Conservation (phyloP, 2,329 filamentous ascomycete genomes). For the Lecanicillium sp. region DNA sequence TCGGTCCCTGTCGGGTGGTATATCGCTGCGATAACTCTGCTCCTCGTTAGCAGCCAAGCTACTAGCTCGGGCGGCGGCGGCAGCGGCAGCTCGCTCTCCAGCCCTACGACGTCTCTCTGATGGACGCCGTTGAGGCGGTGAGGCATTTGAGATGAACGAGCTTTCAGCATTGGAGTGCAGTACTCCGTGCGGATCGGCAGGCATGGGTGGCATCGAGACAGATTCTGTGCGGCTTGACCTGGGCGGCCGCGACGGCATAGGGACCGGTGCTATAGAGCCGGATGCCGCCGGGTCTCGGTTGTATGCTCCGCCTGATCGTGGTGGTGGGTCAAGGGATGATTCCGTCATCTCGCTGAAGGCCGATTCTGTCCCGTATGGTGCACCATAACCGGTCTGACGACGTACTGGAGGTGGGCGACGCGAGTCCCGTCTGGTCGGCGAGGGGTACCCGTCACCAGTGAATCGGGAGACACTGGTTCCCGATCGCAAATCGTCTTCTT, state of each 20-base stretch:
- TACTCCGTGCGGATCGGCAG: slow-evolving; percentile 44
- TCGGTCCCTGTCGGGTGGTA: slow-evolving; percentile 33
- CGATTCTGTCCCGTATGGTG: slow-evolving; percentile 22
- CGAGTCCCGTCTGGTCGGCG: slow-evolving; percentile 36
- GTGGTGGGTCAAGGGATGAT: slow-evolving; percentile 25
- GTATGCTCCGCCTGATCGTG: slow-evolving; percentile 19
- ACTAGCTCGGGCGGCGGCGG: slow-evolving; percentile 42
- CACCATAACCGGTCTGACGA: slow-evolving; percentile 24
- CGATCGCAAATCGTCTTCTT: slow-evolving; percentile 51
- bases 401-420: slow-evolving; percentile 28
- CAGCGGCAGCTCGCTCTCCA: slow-evolving; percentile 40
- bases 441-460: slow-evolving; percentile 60
- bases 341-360: slow-evolving; percentile 30
- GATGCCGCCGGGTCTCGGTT: slow-evolving; percentile 1
- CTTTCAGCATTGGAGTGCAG: slow-evolving; percentile 26
- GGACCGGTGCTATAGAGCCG: neutral
- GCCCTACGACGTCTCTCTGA: slow-evolving; percentile 39
- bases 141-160: slow-evolving; percentile 28
- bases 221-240: slow-evolving; percentile 31
- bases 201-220: slow-evolving; percentile 49
- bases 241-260: slow-evolving; percentile 1
- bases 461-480: slow-evolving; percentile 58
- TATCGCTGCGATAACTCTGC: slow-evolving; percentile 25
- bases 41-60: slow-evolving; percentile 44
- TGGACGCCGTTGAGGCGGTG: slow-evolving; percentile 37